Evolutionary conservation across 2,329 filamentous ascomycete genomes (phyloP).

Genomic region (Lasiodiplodia sp.): DNA sequence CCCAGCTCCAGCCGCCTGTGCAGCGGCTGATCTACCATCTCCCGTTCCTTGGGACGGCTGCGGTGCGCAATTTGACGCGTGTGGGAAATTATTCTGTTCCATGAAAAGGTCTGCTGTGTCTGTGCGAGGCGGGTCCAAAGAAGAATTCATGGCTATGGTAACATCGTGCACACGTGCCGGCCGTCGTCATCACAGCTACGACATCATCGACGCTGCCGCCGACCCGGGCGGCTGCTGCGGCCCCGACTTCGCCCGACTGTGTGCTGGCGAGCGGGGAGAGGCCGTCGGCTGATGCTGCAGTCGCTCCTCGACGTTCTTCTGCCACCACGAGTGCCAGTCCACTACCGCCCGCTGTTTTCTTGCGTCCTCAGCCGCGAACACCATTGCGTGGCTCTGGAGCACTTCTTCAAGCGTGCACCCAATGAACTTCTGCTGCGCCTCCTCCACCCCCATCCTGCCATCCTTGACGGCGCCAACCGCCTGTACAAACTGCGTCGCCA

Average conservation of each 20-base stretch:
- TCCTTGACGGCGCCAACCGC: conserved; percentile 83
- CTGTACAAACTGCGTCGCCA: conserved; percentile 81
- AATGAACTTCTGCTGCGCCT: conserved; percentile 77
- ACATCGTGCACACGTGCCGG: conserved; percentile 6
- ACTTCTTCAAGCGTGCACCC: conserved; percentile 87
- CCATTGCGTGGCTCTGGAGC: conserved; percentile 87
- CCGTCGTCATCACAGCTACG: conserved; percentile 7
- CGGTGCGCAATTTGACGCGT: conserved; percentile 19
- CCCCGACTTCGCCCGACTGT: conserved; percentile 11
- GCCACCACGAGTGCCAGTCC: conserved; percentile 81
- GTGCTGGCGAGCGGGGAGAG: conserved; percentile 2
- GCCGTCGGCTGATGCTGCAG: conserved; percentile 13
- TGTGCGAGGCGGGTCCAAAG: conserved; percentile 9
- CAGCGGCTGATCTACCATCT: conserved; percentile 24
- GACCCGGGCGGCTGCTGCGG: conserved; percentile 17
- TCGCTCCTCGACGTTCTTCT: conserved; percentile 33
- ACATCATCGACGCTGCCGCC: conserved; percentile 3
- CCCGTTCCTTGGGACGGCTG: not conserved
- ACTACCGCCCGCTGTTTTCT: conserved; percentile 73
- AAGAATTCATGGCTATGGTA: not conserved
- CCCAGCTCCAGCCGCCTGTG: conserved; percentile 23
- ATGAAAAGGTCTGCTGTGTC: conserved; percentile 7
- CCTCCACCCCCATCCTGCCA: conserved; percentile 67
- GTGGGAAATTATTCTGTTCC: conserved; percentile 4
- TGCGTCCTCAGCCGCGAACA: conserved; percentile 93